Evolutionary conservation across 2,329 filamentous ascomycete species (phyloP), one percentile per base, ranked within the genome.

Genomic region (Didymellaceae sp.): DNA sequence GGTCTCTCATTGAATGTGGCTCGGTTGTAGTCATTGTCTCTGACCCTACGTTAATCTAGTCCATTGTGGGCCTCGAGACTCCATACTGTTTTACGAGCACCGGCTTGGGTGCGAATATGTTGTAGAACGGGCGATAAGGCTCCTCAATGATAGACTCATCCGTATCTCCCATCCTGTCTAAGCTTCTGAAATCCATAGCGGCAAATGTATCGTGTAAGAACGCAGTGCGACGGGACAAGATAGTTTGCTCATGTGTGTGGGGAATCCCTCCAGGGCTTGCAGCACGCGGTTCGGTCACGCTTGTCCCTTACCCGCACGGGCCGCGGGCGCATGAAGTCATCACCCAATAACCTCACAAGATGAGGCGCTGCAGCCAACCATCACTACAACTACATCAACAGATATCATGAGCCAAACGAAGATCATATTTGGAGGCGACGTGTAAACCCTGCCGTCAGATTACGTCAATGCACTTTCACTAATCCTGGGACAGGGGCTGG

Each of bases 1-100:
- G 89, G 89, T 66, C 82, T 81, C 10, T 82, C 74, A 64, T 76
- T 79, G 67, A 90, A 89, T 2, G 80, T 76, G 35, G 57, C 55
- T 39, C 71, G 68, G 33, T 74, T 65, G 51, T 78, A 75, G 13
- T 61, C 62, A 42, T 79, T 79, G 28, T 72, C 65, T 58, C 78
- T 73, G 30, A 2, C 13, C 24, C 5, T 5, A 14, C 4, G 24
- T 58, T 14, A 52, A 52, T 30, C 28, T 14, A 32, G 20, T 5
- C 25, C 8, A 37, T 18, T n/a, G 10, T 5, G 30, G 8, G 11
- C 16, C 21, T n/a, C 13, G 11, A n/a, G 16, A 3, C 11, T 10
- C 2, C 42, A 59, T 60, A 75, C 74, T 75, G 74, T 31, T 75
- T 73, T 4, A 76, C 68, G 16, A 74, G 65, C 10, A 83, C 77